These are phyloP conservation scores for Hura crepitans DNA, from an alignment of 441 rosid genomes.

Conservation along the genomic window DNA sequence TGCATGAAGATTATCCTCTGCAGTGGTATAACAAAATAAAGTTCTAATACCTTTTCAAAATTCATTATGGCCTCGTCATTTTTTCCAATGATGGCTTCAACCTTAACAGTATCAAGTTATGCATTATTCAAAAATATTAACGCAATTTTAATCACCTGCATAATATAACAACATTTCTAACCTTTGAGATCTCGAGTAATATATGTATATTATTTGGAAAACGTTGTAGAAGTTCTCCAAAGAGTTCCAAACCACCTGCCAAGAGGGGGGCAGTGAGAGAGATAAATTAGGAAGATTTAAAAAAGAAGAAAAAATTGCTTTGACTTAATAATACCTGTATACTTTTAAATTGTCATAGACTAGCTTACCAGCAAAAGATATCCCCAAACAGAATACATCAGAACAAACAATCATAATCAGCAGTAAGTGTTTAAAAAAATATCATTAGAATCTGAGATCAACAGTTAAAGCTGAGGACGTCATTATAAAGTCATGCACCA, in stretches of 20 bases:
- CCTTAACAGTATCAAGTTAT: conserved; percentile 43
- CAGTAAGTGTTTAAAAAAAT: not conserved
- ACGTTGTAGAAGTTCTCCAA: conserved; percentile 72
- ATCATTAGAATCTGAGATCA: not conserved
- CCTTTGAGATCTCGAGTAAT: conserved; percentile 95
- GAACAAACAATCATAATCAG: not conserved
- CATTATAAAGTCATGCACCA: not conserved
- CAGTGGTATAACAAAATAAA: conserved; percentile 15
- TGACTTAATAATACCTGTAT: no score
- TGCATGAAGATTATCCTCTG: conserved; percentile 9
- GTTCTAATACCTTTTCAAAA: conserved; percentile 73
- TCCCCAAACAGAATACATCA: not conserved
- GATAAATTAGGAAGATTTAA: not conserved
- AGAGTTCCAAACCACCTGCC: conserved; percentile 89
- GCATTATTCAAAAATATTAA: conserved; percentile 23
- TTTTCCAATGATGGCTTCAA: conserved; percentile 93
- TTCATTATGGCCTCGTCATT: conserved; percentile 79
- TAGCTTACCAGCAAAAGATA: not conserved
- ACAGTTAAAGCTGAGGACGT: not conserved
- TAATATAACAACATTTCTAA: conserved; percentile 26
- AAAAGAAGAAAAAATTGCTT: not conserved
- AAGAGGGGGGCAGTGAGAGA: conserved; percentile 7
- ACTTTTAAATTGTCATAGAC: not conserved
- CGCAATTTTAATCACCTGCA: not conserved
- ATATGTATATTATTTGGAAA: conserved; percentile 81